These are phyloP conservation scores for Selenicereus undatus DNA, from an alignment of 148 eudicot species.

Conservation along the genomic window DNA sequence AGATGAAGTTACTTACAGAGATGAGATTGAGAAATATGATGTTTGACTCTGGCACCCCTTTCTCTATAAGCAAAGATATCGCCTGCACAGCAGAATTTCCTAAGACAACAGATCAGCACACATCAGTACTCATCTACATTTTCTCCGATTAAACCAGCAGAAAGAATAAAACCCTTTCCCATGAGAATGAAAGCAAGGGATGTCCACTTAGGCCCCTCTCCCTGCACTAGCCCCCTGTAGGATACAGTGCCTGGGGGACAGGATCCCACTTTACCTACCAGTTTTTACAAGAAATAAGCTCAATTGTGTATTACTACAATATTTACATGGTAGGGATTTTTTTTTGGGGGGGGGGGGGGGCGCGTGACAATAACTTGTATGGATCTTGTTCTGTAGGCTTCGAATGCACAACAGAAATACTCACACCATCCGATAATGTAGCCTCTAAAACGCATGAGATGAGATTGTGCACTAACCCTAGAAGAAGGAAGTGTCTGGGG, in stretches of 20 bases:
- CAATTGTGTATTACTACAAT: background rate
- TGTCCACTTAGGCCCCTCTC: no score
- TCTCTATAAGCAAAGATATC: constrained; percentile 72
- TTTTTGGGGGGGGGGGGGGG: background rate
- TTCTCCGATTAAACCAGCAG: background rate
- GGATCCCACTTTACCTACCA: background rate
- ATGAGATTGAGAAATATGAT: constrained; percentile 93
- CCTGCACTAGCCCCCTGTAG: no score
- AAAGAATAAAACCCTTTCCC: no score
- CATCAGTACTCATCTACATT: constrained; percentile 13
- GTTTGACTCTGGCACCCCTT: constrained; percentile 91
- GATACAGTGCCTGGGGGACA: background rate
- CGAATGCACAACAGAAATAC: no score
- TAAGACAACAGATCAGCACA: constrained; percentile 19
- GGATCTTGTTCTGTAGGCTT: no score
- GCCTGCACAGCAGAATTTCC: constrained; percentile 98
- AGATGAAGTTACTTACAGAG: constrained; percentile 55
- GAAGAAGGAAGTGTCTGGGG: background rate
- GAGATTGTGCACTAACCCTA: background rate
- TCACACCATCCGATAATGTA: no score
- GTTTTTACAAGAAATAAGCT: background rate
- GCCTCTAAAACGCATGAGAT: no score
- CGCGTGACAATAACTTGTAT: no score
- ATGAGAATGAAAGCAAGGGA: no score
- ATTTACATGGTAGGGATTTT: background rate